These are phyloP conservation scores for Botrytis paeoniae DNA, from an alignment of 2,329 filamentous ascomycete genomes.

Conservation along the genomic window DNA sequence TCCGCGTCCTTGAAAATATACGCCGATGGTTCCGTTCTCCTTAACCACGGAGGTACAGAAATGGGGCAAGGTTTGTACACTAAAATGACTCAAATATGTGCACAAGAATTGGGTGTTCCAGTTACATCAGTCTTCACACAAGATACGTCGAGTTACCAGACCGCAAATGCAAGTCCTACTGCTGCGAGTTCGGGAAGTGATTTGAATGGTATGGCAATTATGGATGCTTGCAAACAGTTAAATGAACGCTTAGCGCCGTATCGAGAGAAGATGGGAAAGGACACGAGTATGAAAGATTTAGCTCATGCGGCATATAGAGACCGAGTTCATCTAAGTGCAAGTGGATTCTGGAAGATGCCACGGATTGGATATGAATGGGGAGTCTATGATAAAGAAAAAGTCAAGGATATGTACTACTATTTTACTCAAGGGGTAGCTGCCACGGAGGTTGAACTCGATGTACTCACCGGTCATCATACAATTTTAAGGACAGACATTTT, in stretches of 20 bases:
- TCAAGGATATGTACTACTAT: slow-evolving; percentile 81
- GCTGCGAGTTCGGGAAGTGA: slow-evolving; percentile 91
- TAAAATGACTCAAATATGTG: slow-evolving; percentile 92
- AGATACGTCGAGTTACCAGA: slow-evolving; percentile 90
- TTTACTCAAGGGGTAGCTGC: slow-evolving; percentile 90
- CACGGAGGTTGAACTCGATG: slow-evolving; percentile 90
- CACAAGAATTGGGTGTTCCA: slow-evolving; percentile 79
- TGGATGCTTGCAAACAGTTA: slow-evolving; percentile 83
- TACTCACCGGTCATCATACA: slow-evolving; percentile 90
- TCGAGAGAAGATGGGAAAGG: slow-evolving; percentile 71
- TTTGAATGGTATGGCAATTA: slow-evolving; percentile 92
- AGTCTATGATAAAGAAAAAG: slow-evolving; percentile 70
- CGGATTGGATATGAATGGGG: slow-evolving; percentile 94
- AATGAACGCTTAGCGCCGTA: slow-evolving; percentile 84
- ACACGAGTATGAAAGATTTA: slow-evolving; percentile 79
- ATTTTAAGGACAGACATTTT: slow-evolving; percentile 86
- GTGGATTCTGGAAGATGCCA: slow-evolving; percentile 94
- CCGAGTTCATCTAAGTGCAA: slow-evolving; percentile 86
- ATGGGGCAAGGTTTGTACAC: slow-evolving; percentile 95
- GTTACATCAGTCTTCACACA: slow-evolving; percentile 80
- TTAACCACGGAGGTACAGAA: slow-evolving; percentile 92
- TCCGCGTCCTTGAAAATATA: slow-evolving; percentile 94
- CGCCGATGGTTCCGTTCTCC: slow-evolving; percentile 84
- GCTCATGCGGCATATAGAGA: slow-evolving; percentile 92
- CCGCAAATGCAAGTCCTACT: slow-evolving; percentile 86